Evolutionary conservation across 2,329 filamentous ascomycete species (phyloP).

Genomic region (Paracorniculantispora psalliotae): DNA sequence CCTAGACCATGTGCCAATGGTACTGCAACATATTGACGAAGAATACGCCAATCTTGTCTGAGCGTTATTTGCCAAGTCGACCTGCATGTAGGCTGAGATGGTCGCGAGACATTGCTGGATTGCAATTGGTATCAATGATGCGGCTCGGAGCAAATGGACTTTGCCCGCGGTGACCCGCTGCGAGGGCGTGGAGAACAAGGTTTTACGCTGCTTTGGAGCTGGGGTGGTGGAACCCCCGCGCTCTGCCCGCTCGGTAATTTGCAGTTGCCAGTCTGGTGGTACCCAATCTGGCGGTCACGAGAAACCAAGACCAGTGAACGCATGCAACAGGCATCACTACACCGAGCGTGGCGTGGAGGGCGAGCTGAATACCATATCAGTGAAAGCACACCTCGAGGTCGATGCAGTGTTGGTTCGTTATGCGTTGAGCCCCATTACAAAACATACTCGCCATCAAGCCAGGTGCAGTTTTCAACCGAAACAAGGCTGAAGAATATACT

Average conservation of each 20-base stretch:
- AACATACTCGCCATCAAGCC: neutral
- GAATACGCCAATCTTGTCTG: neutral
- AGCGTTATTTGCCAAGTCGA: neutral
- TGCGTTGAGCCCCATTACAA: neutral
- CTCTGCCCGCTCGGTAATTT: neutral
- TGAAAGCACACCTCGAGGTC: neutral
- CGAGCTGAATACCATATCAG: neutral
- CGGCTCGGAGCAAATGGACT: neutral
- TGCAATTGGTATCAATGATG: neutral
- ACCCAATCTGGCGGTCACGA: neutral
- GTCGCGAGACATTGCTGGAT: neutral
- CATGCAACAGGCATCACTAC: neutral
- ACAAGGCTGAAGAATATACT: neutral
- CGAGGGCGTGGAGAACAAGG: constrained; percentile 4
- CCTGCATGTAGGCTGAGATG: neutral
- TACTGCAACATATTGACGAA: neutral
- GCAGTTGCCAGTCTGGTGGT: neutral
- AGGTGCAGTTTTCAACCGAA: neutral
- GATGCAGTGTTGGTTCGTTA: neutral
- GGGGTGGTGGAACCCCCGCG: constrained; percentile 1
- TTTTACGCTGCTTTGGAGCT: neutral
- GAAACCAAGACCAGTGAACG: neutral
- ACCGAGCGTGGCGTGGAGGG: neutral
- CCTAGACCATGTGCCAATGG: neutral
- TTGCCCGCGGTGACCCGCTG: neutral